Base-by-base conservation (phyloP, 176 grass and related monocot species). In the Oryza glumipatula region DNA sequence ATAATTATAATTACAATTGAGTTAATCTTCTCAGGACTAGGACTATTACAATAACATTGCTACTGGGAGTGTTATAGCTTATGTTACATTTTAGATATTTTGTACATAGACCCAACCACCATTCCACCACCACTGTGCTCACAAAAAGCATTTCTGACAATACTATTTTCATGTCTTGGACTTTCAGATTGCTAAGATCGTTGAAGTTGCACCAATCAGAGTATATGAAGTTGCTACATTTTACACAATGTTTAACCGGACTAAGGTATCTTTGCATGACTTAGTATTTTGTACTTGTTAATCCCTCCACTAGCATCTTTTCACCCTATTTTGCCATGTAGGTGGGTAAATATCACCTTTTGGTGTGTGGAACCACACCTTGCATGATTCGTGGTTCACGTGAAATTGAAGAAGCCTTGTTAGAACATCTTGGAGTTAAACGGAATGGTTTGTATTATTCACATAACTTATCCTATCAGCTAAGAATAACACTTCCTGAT, bases 141-240 rank as follows among this genome's bases (percentile, higher is more conserved):
- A 19, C 6, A 63, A 23, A 23, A 23, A 23, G n/a, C 11, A 60
- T 32, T 86, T 10, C 7, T 73, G 7, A 86, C 13, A 32, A 77
- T 65, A 24, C 60, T 43, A 58, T n/a, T 17, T 58, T 8, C 19
- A n/a, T 58, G 6, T 47, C 2, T 63, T 90, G 33, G 26, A 72
- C 46, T 77, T 91, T 81, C 88, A 98, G 96, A 73, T 98, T 82
- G 96, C 96, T 75, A 95, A 95, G 70, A 88, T 95, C 5, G 83
- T 98, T 19, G 91, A 78, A 92, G 93, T 98, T 80, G 93, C 96
- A 0, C 93, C 96, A 3, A 94, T 98, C 73, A 94, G 93, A 78
- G 96, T 98, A 33, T 95, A 98, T 84, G 96, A 98, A 98, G 96
- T 98, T 82, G 89, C 96, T 61, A 98, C 96, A n/a, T 98, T 98